These are phyloP conservation scores for Isatis tinctoria DNA, from an alignment of 345 rosid species.

Conservation along the genomic window DNA sequence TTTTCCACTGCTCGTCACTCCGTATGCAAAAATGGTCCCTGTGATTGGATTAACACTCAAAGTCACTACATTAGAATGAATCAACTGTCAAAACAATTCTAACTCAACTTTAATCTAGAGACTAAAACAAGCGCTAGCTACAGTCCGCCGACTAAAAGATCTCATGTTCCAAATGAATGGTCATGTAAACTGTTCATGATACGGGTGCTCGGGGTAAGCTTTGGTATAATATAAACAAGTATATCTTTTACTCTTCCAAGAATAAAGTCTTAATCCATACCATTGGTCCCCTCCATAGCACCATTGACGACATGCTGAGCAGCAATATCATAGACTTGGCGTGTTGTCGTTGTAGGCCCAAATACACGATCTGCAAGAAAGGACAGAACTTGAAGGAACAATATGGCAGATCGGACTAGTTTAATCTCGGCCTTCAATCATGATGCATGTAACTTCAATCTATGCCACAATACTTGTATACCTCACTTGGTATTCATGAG, in stretches of 20 bases:
- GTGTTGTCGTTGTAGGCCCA: slow-evolving; percentile 97
- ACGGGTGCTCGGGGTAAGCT: not conserved
- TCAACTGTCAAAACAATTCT: slow-evolving; percentile 1
- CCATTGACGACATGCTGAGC: slow-evolving; percentile 91
- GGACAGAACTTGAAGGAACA: slow-evolving; percentile 8
- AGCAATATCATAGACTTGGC: slow-evolving; percentile 94
- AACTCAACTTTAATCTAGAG: not conserved
- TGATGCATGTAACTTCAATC: not conserved
- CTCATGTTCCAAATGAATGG: slow-evolving; percentile 1
- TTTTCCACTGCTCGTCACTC: slow-evolving; percentile 99
- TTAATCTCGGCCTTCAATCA: not conserved
- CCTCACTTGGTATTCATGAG: not conserved
- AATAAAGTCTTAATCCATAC: slow-evolving; percentile 36
- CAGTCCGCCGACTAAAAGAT: not conserved
- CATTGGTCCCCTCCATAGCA: slow-evolving; percentile 93
- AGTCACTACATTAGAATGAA: slow-evolving; percentile 1
- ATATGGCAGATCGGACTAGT: not conserved
- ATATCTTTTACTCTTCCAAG: too few relatives aligned
- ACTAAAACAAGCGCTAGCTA: slow-evolving; percentile 2
- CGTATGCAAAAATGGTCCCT: slow-evolving; percentile 98
- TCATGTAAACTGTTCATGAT: slow-evolving; percentile 5
- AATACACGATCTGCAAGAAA: slow-evolving; percentile 71
- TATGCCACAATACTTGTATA: not conserved
- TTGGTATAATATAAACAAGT: not conserved
- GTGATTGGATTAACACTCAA: slow-evolving; percentile 29